These are phyloP conservation scores for Pyrenophora teres DNA, from an alignment of 2,329 filamentous ascomycete species.

Conservation along the genomic window DNA sequence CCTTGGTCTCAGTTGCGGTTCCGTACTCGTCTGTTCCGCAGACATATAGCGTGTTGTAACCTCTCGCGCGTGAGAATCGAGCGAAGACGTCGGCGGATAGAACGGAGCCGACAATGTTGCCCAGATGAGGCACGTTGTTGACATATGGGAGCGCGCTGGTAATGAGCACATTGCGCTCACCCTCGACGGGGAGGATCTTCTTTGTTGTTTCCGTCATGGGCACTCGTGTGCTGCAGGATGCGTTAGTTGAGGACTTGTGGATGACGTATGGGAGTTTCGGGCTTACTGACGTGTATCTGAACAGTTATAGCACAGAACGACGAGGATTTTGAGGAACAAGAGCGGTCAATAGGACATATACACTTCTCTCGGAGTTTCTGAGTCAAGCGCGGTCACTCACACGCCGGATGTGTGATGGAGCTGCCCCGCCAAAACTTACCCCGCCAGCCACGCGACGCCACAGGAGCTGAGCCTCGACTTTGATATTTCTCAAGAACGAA, in stretches of 20 bases:
- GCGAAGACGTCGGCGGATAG: conserved; percentile 83
- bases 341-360: neutral
- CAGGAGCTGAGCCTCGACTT: conserved; percentile 6
- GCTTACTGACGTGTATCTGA: neutral
- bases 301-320: too few species aligned
- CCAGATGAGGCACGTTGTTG: conserved; percentile 76
- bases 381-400: conserved; percentile 30
- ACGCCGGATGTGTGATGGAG: conserved; percentile 13
- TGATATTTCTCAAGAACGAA: too few species aligned
- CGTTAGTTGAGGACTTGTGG: neutral
- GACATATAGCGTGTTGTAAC: conserved; percentile 78
- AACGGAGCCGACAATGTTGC: conserved; percentile 57
- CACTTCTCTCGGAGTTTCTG: conserved; percentile 16
- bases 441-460: conserved; percentile 27
- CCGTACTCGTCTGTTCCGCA: conserved; percentile 95
- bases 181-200: conserved; percentile 55
- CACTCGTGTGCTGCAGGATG: conserved; percentile 2
- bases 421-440: conserved; percentile 33
- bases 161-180: conserved; percentile 84
- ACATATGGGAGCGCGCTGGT: conserved; percentile 91
- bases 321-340: too few species aligned
- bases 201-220: conserved; percentile 44
- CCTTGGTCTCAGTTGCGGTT: conserved; percentile 94
- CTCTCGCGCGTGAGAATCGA: conserved; percentile 77
- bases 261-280: accelerated